Evolutionary conservation across 257 asterid genomes (phyloP).

Genomic region (Penstemon eatonii): DNA sequence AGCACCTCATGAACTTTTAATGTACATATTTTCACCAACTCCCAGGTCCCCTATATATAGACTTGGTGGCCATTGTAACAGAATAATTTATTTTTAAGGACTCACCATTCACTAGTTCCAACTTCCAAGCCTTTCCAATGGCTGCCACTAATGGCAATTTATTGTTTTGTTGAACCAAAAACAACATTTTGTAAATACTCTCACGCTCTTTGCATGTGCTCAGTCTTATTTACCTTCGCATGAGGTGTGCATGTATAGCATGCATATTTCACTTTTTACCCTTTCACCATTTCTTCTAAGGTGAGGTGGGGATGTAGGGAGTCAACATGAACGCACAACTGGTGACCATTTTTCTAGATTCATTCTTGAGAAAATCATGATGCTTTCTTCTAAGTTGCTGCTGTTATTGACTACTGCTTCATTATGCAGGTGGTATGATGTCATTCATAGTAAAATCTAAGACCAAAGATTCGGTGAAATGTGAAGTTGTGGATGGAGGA

Average conservation of each 20-base stretch:
- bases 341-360: not conserved
- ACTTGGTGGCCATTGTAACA: no score
- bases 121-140: no score
- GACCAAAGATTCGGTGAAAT: slow-evolving; percentile 75
- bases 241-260: not conserved
- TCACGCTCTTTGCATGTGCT: no score
- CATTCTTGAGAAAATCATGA: not conserved
- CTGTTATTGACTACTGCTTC: slow-evolving; percentile 26
- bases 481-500: slow-evolving; percentile 97
- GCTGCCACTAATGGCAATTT: no score
- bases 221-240: no score
- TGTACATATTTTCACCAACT: no score
- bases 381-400: slow-evolving; percentile 4
- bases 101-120: no score
- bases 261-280: slow-evolving; percentile 7
- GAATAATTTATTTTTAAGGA: no score
- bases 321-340: not conserved
- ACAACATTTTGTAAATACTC: no score
- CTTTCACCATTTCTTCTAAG: not conserved
- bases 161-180: no score
- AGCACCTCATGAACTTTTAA: no score
- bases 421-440: slow-evolving; percentile 91
- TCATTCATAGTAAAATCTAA: slow-evolving; percentile 76
- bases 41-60: no score
- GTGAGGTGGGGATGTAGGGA: not conserved